Base-by-base conservation (phyloP, 495 filamentous ascomycete genomes). In the Terfezia boudieri region DNA sequence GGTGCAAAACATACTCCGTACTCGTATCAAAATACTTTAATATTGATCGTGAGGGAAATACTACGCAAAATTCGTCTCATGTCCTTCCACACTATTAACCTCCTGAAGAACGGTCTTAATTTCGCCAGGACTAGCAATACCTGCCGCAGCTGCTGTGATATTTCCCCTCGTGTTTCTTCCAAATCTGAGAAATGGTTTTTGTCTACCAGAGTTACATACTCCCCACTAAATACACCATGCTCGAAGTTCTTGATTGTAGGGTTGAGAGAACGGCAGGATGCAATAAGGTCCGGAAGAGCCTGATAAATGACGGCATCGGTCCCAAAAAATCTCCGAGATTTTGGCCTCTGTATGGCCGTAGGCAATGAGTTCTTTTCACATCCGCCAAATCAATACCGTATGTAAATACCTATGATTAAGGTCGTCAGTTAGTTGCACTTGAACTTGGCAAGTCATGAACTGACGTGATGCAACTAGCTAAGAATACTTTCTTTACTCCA, bases 261-360 rank as follows among this genome's bases (percentile, higher is more conserved):
- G 12, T 58, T 60, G 20, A 65, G 50, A 23, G 59, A 62, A 37
- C 54, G 55, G 62, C 87, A 94, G 5, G 87, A 79, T 37, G 75
- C 79, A 65, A 84, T 82, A 9, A 95, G 73, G 60, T 92, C 87
- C 12, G 76, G 75, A n/a, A 95, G 73, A 48, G 79, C 79, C 64
- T 94, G 87, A 68, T 84, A 96, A 57, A 98, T 83, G 35, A 95
- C 82, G 35, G 78, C 80, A 61, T 96, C 87, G n/a, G 89, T 86
- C 53, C 83, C 84, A n/a, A 61, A 95, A 93, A 63, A 83, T 75
- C 58, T 77, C 69, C 14, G 88, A 83, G 52, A 94, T 85, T 12
- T 74, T 75, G 17, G 71, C 62, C 23, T 74, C 68, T 51, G 79
- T 75, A 36, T 85, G 78, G 60, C 84, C 78, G 65, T 89, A 82